These are phyloP conservation scores for Aspergillus nidulans DNA, from an alignment of 495 filamentous ascomycete genomes.

Conservation along the genomic window DNA sequence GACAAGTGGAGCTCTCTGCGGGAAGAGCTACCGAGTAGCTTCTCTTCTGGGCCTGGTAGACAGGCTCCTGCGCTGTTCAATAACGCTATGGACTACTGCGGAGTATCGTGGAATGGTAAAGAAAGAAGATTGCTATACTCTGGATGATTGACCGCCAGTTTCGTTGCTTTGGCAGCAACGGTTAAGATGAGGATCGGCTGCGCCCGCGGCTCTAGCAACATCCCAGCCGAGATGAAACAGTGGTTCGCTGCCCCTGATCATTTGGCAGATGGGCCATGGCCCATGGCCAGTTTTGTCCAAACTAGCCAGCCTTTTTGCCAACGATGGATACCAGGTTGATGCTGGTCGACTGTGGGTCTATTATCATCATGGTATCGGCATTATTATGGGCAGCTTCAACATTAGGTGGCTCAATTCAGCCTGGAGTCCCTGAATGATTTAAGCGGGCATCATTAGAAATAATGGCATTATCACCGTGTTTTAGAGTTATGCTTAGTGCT, in stretches of 20 bases:
- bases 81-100: not conserved
- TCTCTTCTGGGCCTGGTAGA: not conserved
- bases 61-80: not conserved
- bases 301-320: not conserved
- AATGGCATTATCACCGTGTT: not conserved
- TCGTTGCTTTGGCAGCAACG: not conserved
- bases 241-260: slow-evolving; percentile 18
- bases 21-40: not conserved
- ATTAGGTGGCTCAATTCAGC: not conserved
- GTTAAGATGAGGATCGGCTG: slow-evolving; percentile 20
- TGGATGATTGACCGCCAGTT: slow-evolving; percentile 1
- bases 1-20: not conserved
- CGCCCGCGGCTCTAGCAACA: slow-evolving; percentile 15
- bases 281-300: not conserved
- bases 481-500: not conserved
- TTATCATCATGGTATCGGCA: not conserved
- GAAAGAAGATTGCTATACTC: not conserved
- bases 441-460: no score
- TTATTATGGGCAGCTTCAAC: not conserved
- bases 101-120: not conserved
- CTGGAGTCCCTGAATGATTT: not conserved
- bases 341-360: not conserved
- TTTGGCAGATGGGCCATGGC: slow-evolving; percentile 9
- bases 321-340: not conserved
- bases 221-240: slow-evolving; percentile 15